Evolutionary conservation across 768 basidiomycete species (phyloP), one percentile per base, ranked within the genome.

Genomic region (Suillus spraguei): DNA sequence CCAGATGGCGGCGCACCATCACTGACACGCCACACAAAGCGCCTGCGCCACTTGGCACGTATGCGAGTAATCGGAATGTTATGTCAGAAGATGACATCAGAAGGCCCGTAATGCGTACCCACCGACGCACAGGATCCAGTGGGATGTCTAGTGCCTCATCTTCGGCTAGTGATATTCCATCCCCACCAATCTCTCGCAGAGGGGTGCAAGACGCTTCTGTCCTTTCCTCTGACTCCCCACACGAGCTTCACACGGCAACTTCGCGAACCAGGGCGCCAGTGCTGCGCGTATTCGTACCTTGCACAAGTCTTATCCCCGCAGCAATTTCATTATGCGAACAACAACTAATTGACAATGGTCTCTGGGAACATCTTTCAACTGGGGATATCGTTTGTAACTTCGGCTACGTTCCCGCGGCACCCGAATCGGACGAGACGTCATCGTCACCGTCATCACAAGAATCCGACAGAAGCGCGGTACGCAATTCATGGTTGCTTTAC

Each of bases 381-480:
- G 92, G 92, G 0, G 92, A 94, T 68, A 75, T 93, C 42, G 81
- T 94, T 24, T 92, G 88, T 70, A 94, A 94, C 73, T 81, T 94
- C 53, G 92, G 92, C 7, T 92, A 87, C 68, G 80, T 94, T 17
- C 90, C 89, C 1, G 77, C 82, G 0, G 70, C 70, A 0, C 65
- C 75, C 13, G 63, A 75, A 5, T 70, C 73, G 20, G 75, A 70
- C 22, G 68, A 71, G 49, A 67, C 64, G n/a, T 63, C 66, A 1
- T 28, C 28, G 4, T 63, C 66, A 1, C 4, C 28, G 4, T 62
- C 65, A 63, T 63, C 60, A 33, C 63, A 63, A 55, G 72, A 67
- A 10, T 59, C 20, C 49, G 67, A 67, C 33, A 67, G 68, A 3
- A 65, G 66, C 39, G 64, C 65, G 16, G 65, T 67, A 50, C 66